These are phyloP conservation scores for Backusella luteola DNA, from an alignment of 192 early-diverging fungal genomes.

Conservation along the genomic window DNA sequence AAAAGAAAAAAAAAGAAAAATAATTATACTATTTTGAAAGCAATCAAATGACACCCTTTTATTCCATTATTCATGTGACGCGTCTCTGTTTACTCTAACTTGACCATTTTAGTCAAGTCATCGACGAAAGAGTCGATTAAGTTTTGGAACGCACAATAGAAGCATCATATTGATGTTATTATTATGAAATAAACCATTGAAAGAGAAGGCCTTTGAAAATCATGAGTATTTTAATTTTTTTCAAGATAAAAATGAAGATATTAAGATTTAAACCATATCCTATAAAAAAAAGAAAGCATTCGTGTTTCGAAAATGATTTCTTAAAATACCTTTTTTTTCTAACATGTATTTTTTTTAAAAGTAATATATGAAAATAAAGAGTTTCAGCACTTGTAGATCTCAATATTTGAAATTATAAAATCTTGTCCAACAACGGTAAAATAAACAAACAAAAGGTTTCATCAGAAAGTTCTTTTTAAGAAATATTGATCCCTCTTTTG, in stretches of 20 bases:
- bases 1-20: neutral
- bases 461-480: slow-evolving; percentile 5
- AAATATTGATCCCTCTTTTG: neutral
- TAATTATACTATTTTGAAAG: slow-evolving; percentile 1
- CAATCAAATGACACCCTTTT: neutral
- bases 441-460: slow-evolving; percentile 2
- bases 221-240: neutral
- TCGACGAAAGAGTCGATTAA: neutral
- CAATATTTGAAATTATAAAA: neutral
- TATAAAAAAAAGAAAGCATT: neutral
- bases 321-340: neutral
- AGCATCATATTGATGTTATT: neutral
- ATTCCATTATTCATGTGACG: neutral
- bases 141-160: neutral
- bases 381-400: neutral
- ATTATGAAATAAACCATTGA: neutral
- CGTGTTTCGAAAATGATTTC: neutral
- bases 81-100: neutral
- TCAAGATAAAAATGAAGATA: neutral
- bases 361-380: neutral
- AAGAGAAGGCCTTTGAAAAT: neutral
- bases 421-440: neutral
- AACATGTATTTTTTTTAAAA: neutral
- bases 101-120: neutral
- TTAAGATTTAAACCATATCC: neutral